Base-by-base conservation (phyloP, 148 eudicot genomes). In the Pharnaceum exiguum region DNA sequence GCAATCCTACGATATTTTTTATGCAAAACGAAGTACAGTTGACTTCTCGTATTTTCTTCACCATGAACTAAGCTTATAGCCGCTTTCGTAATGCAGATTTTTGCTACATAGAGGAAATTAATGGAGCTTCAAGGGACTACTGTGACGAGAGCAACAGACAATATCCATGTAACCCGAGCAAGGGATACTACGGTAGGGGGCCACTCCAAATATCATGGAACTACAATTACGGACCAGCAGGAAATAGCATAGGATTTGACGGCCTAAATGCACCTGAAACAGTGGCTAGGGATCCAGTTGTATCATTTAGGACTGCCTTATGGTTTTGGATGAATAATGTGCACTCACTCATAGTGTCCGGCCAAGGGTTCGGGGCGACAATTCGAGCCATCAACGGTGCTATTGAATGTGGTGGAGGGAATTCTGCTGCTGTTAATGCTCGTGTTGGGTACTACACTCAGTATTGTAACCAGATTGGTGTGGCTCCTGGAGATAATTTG, bases 121-220 rank as follows among this genome's bases (percentile, higher is more conserved):
- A n/a, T n/a, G n/a, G n/a, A n/a, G n/a, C n/a, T n/a, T n/a, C n/a
- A n/a, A n/a, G n/a, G n/a, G n/a, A n/a, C n/a, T n/a, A n/a, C n/a
- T n/a, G n/a, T n/a, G n/a, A n/a, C n/a, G n/a, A n/a, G n/a, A n/a
- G n/a, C n/a, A n/a, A n/a, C n/a, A n/a, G n/a, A n/a, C n/a, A n/a
- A n/a, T n/a, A n/a, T n/a, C n/a, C n/a, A n/a, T 62, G 66, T 47
- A 62, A 25, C 57, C 57, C 66, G 1, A 25, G 7, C 57, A 24
- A 35, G 46, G 16, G 10, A 2, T 62, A 62, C 57, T 62, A 36
- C 23, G 66, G 66, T 4, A 37, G 66, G 17, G 66, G 66, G 0
- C 66, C 66, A 6, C 45, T 62, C 13, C 66, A 62, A 12, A 5
- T 49, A 35, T 12, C 65, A 32, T 60, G 65, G 65, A 60, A 60